Base-by-base conservation (phyloP, 495 filamentous ascomycete genomes). In the Filosporella fistucella region DNA sequence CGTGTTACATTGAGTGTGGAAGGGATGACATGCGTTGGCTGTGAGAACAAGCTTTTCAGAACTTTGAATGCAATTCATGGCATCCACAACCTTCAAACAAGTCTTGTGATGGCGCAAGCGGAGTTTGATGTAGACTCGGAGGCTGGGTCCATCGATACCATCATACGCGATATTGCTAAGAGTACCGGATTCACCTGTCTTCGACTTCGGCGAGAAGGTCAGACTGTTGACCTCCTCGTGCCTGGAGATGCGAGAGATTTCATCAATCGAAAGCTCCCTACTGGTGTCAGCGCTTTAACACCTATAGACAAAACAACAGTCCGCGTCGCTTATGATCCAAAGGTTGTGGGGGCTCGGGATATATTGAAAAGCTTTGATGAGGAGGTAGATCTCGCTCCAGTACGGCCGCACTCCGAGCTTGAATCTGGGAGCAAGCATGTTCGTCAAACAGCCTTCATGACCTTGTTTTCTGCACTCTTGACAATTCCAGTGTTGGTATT, bases 401-500 rank as follows among this genome's bases (percentile, higher is more conserved):
- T 56, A 3, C 65, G 64, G 7, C 53, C 45, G 16, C 70, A 77
- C 34, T 70, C 68, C 14, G 8, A 14, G 0, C 60, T 85, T 2
- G 70, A 59, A 22, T 72, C 76, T n/a, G 80, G 81, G 21, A 77
- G 61, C 42, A 76, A 73, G 42, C 81, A 87, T 60, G 71, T 89
- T 5, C 74, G 69, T n/a, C 57, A 73, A 36, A 63, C 79, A 8
- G 71, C 72, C 16, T 78, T 67, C 48, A 76, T 79, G 63, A 85
- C 81, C 0, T 10, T 85, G 8, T 47, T 81, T 6, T 81, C 86
- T 8, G 64, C 62, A 4, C 13, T 72, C 12, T 58, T 90, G 20
- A 91, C 88, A 0, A 69, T 91, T 14, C 86, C 88, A 0, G 81
- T 91, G 2, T 63, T 91, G 2, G 70, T 90, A n/a, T 49, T 91